Conservation (phyloP, 176 grass and related monocot genomes). For the Avena eriantha region DNA sequence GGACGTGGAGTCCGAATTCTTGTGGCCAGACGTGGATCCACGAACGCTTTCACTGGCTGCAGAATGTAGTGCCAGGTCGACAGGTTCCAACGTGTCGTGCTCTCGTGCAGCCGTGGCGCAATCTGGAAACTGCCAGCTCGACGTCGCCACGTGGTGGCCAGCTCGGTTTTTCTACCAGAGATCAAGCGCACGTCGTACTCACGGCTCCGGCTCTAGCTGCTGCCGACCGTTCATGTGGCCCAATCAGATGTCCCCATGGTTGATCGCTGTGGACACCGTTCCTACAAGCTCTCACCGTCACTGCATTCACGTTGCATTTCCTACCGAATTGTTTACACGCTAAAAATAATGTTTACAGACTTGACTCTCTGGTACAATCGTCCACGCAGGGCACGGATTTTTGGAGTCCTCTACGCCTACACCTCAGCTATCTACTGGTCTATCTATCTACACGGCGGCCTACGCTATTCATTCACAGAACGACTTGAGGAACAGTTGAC, state of each 20-base stretch:
- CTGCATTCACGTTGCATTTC: not conserved
- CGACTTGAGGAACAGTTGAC: not conserved
- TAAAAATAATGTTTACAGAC: conserved; percentile 33
- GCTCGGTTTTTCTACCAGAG: not conserved
- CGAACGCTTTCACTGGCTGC: not conserved
- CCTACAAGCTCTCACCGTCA: not conserved
- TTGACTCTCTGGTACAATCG: conserved; percentile 26
- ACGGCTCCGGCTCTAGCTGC: no score
- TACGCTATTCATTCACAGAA: conserved; percentile 37
- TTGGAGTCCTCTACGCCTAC: conserved; percentile 16
- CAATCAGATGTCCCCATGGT: not conserved
- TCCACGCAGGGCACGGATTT: not conserved
- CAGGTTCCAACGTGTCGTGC: not conserved
- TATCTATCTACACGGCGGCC: not conserved
- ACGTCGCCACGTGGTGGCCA: not conserved
- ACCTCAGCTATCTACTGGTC: conserved; percentile 13
- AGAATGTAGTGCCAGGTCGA: not conserved
- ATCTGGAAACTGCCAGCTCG: conserved; percentile 24
- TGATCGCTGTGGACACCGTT: not conserved
- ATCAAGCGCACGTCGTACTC: not conserved
- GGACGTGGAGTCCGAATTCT: not conserved
- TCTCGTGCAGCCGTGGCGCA: not conserved
- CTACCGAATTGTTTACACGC: conserved; percentile 18
- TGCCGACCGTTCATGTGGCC: not conserved
- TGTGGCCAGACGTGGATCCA: not conserved